phyloP scores from a whole-genome alignment of 1,284 basidiomycete genomes.

The Caloboletus firmus region DNA sequence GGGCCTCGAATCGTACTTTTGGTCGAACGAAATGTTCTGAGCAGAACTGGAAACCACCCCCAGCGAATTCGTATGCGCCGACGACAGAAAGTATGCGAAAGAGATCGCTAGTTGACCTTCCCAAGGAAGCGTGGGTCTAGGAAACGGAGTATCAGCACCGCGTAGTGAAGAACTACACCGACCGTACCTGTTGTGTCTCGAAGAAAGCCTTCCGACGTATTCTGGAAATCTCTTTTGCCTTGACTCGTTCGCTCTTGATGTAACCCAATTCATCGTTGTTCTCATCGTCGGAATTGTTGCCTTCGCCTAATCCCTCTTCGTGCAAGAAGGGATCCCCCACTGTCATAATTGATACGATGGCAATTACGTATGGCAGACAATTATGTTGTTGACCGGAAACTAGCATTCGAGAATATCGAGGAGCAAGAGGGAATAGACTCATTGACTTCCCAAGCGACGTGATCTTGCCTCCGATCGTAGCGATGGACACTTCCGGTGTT shows the following conservation, averaged over 20 bases:
- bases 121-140: slow-evolving; percentile 79
- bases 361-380: slow-evolving; percentile 89
- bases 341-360: slow-evolving; percentile 89
- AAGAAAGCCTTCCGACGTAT: slow-evolving; percentile 74
- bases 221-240: slow-evolving; percentile 68
- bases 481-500: slow-evolving; percentile 15
- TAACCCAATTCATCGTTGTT: slow-evolving; percentile 48
- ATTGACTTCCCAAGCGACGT: slow-evolving; percentile 90
- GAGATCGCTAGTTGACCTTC: slow-evolving; percentile 84
- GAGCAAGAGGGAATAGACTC: slow-evolving; percentile 91
- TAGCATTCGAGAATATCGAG: slow-evolving; percentile 93
- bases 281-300: slow-evolving; percentile 50
- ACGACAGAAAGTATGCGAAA: slow-evolving; percentile 90
- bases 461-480: slow-evolving; percentile 59
- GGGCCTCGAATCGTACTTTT: slow-evolving; percentile 57
- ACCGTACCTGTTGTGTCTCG: slow-evolving; percentile 69
- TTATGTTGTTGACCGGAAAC: slow-evolving; percentile 90
- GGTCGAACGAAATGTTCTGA: slow-evolving; percentile 86
- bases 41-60: slow-evolving; percentile 81
- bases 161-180: neutral
- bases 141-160: slow-evolving; percentile 9
- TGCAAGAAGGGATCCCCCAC: slow-evolving; percentile 96
- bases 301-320: slow-evolving; percentile 63
- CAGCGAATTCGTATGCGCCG: slow-evolving; percentile 94
- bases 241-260: slow-evolving; percentile 58